Base-by-base conservation (phyloP, 345 rosid species). In the Capsella bursapastoris region DNA sequence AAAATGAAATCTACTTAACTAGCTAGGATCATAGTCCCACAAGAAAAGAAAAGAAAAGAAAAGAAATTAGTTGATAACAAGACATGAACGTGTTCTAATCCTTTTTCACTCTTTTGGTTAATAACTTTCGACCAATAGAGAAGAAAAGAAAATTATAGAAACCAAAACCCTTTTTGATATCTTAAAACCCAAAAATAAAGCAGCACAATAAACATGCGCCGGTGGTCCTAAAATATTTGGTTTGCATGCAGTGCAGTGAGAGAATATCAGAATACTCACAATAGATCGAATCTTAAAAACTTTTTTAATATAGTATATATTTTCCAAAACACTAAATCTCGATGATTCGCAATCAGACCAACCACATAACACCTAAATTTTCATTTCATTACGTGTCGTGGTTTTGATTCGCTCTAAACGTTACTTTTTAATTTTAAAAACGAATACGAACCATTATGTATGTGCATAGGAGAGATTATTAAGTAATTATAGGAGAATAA, bases 351-450 rank as follows among this genome's bases (percentile, higher is more conserved):
- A 70, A 76, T 70, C 80, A 76, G 57, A 76, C 66, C 75, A 56
- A 76, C 75, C 71, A 76, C 80, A 76, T 56, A 70, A 63, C 60
- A 70, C 66, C 75, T 47, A 57, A 48, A 69, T 8, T 31, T n/a
- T 6, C 27, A 47, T 15, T 22, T 64, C 75, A 8, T 22, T 18
- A 70, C 75, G 71, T 70, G 80, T 56, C 75, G 5, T 57, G 0
- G 47, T 56, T 55, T 14, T 48, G 5, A 70, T 70, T 63, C 37
- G 71, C 50, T 63, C 35, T 3, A 13, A 15, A 38, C 31, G 41
- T 7, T 52, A 1, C 7, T 47, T 12, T 40, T 4, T 8, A 8
- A 4, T 40, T 6, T 8, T 8, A 1, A 6, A 45, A 49, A 15
- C 16, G 4, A 47, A 38, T 16, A 66, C 14, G 43, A 31, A 69